Conservation (phyloP, 73 alveolate species). For the Symbiodinium natans region DNA sequence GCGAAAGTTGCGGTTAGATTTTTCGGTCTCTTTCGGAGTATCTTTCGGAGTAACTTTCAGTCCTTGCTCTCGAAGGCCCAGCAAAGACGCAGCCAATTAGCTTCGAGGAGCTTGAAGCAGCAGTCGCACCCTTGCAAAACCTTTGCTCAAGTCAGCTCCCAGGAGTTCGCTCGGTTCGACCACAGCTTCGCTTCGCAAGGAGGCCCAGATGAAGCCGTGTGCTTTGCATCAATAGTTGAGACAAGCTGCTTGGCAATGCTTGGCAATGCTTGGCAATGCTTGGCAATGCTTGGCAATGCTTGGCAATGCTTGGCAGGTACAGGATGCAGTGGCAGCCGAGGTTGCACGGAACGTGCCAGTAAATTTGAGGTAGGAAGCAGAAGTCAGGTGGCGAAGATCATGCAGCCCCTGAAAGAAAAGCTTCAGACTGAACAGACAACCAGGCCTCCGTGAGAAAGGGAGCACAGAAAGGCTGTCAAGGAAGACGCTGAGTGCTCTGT, state of each 20-base stretch:
- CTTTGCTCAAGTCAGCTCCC: too few species aligned
- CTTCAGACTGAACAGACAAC: slow-evolving; percentile 45
- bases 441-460: too few species aligned
- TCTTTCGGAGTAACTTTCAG: too few species aligned
- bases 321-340: slow-evolving; percentile 76
- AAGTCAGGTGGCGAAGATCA: slow-evolving; percentile 50
- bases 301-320: slow-evolving; percentile 10
- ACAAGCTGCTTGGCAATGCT: neutral
- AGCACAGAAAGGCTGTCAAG: neutral
- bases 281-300: neutral
- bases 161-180: slow-evolving; percentile 53
- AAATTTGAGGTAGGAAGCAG: too few species aligned
- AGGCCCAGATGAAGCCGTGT: neutral
- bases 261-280: neutral
- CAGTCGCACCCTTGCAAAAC: neutral
- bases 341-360: neutral
- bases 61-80: neutral
- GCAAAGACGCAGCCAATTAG: neutral
- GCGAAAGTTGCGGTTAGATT: neutral
- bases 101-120: neutral
- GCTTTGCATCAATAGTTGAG: neutral
- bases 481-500: neutral
- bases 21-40: neutral
- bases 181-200: slow-evolving; percentile 42
- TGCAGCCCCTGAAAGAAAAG: slow-evolving; percentile 70